These are phyloP conservation scores for Plectosphaerella plurivora DNA, from an alignment of 2,329 filamentous ascomycete genomes.

Conservation along the genomic window DNA sequence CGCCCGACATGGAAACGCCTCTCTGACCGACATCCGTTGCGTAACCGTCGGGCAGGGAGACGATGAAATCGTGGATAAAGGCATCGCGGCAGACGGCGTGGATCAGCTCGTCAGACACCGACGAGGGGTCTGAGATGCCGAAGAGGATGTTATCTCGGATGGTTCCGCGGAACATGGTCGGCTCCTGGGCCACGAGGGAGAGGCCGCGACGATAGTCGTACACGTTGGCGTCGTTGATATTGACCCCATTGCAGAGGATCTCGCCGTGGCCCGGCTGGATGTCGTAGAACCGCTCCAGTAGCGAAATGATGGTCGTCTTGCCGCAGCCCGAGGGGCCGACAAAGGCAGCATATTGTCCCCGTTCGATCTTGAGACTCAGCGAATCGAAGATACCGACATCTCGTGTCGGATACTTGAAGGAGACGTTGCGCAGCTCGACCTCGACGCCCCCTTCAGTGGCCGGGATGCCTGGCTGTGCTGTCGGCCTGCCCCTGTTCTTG, in stretches of 20 bases:
- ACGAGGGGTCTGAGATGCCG: conserved; percentile 33
- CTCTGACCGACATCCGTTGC: conserved; percentile 48
- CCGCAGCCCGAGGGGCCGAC: conserved; percentile 42
- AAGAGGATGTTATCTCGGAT: conserved; percentile 42
- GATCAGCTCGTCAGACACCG: conserved; percentile 19
- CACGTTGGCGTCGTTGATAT: conserved; percentile 31
- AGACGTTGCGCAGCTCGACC: conserved; percentile 15
- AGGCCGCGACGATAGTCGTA: conserved; percentile 35
- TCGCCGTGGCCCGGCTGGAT: conserved; percentile 36
- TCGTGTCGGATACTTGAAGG: conserved; percentile 17
- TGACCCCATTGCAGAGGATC: conserved; percentile 28
- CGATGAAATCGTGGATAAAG: conserved; percentile 53
- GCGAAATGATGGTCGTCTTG: conserved; percentile 47
- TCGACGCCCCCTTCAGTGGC: conserved; percentile 7
- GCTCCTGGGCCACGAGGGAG: conserved; percentile 47
- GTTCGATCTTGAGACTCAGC: conserved; percentile 20
- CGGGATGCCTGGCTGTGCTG: background rate
- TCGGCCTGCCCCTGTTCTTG: background rate
- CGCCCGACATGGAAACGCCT: conserved; percentile 51
- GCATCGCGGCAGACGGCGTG: conserved; percentile 29
- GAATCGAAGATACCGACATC: conserved; percentile 15
- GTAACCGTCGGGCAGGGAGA: conserved; percentile 43
- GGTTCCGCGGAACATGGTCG: conserved; percentile 43
- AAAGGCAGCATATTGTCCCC: conserved; percentile 38
- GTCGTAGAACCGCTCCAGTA: conserved; percentile 53